These are phyloP conservation scores for Hypoxylon sp. DNA, from an alignment of 2,329 filamentous ascomycete genomes.

Conservation along the genomic window DNA sequence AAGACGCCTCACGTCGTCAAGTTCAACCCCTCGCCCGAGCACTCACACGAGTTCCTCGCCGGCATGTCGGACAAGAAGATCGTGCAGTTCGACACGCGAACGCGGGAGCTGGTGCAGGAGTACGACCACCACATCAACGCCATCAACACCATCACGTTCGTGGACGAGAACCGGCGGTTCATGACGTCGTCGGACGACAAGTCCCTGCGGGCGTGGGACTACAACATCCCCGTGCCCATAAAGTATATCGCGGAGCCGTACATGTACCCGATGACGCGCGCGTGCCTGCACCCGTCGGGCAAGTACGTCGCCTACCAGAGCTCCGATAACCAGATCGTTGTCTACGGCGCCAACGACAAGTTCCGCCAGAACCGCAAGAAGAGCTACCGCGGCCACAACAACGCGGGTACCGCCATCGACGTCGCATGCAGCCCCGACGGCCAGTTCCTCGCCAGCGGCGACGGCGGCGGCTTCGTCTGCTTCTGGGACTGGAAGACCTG, in stretches of 20 bases:
- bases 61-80: constrained; percentile 99
- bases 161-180: constrained; percentile 93
- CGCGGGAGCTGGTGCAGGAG: constrained; percentile 86
- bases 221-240: constrained; percentile 97
- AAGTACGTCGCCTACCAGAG: constrained; percentile 96
- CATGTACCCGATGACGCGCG: constrained; percentile 95
- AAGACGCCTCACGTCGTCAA: constrained; percentile 95
- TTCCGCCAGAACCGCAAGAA: constrained; percentile 99
- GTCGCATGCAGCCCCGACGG: constrained; percentile 90
- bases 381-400: constrained; percentile 94
- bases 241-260: constrained; percentile 98
- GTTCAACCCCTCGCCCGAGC: constrained; percentile 85
- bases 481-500: constrained; percentile 99
- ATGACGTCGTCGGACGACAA: constrained; percentile 99
- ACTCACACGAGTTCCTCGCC: constrained; percentile 89
- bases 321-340: constrained; percentile 95
- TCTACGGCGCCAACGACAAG: constrained; percentile 93
- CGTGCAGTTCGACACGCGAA: constrained; percentile 91
- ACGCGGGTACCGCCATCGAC: constrained; percentile 92
- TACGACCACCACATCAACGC: constrained; percentile 99
- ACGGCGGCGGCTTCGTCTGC: constrained; percentile 88
- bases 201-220: constrained; percentile 96
- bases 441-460: constrained; percentile 88
- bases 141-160: constrained; percentile 97
- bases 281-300: constrained; percentile 84